Conservation (phyloP, 257 asterid genomes). For the Solanum sparsipilum region DNA sequence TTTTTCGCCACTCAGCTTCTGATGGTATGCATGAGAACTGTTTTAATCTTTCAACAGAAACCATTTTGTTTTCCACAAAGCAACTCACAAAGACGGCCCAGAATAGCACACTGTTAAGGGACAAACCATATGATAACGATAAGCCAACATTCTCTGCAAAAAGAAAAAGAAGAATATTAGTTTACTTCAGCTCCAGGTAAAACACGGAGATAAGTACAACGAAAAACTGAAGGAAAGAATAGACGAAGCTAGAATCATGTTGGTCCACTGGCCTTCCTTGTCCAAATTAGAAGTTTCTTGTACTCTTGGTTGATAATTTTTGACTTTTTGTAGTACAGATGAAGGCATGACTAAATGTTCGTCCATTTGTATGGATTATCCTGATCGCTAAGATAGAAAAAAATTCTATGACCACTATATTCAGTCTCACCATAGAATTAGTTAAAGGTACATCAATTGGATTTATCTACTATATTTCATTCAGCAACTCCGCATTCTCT, state of each 20-base stretch:
- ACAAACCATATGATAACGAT: slow-evolving; percentile 79
- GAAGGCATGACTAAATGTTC: not conserved
- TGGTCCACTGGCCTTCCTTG: not conserved
- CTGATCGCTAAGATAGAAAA: not conserved
- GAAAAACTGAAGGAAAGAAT: not conserved
- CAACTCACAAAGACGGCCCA: slow-evolving; percentile 65
- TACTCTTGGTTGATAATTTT: not conserved
- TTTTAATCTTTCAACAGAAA: slow-evolving; percentile 90
- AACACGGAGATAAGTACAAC: not conserved
- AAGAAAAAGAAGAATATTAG: not conserved
- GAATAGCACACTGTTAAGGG: slow-evolving; percentile 62
- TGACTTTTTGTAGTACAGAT: not conserved
- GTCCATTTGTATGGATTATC: not conserved
- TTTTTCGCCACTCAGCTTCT: slow-evolving; percentile 80
- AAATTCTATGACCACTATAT: not conserved
- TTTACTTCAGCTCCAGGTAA: not conserved
- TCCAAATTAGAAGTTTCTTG: not conserved
- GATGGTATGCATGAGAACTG: slow-evolving; percentile 72
- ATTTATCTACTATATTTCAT: not conserved
- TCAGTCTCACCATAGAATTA: not conserved
- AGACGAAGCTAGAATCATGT: not conserved
- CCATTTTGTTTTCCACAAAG: slow-evolving; percentile 86
- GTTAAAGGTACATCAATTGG: not conserved
- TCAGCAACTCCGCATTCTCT: not conserved
- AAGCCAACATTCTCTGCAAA: slow-evolving; percentile 78